These are phyloP conservation scores for Leishmania turanica DNA, from an alignment of 208 protist species.

Conservation along the genomic window DNA sequence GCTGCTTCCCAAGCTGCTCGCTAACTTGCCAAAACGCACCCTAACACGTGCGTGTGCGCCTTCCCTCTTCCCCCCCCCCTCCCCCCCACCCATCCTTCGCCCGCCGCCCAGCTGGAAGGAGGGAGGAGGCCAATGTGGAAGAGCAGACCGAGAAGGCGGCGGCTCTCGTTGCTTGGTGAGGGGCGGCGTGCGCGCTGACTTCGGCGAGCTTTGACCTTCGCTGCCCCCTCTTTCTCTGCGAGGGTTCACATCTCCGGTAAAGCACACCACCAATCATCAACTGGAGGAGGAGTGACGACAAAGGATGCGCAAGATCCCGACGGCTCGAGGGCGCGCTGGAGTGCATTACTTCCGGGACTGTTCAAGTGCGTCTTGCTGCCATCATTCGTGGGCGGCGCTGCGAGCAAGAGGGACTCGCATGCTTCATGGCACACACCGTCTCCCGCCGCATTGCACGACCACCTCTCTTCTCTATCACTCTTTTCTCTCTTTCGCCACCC, in stretches of 20 bases:
- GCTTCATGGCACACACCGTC: background rate
- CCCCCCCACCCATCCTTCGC: background rate
- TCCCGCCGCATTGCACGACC: background rate
- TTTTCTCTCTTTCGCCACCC: background rate
- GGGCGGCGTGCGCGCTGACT: background rate
- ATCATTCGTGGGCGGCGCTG: background rate
- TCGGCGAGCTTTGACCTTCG: background rate
- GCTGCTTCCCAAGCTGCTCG: background rate
- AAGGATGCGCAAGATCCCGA: background rate
- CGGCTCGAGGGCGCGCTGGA: background rate
- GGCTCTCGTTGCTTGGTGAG: background rate
- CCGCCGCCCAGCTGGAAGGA: background rate
- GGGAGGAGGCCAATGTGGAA: background rate
- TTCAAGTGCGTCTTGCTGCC: background rate
- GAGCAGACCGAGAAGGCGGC: background rate
- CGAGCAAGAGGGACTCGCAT: background rate
- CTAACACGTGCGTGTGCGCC: background rate
- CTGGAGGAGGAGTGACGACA: background rate
- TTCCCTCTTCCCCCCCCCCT: background rate
- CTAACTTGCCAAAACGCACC: background rate
- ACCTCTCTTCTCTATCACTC: background rate
- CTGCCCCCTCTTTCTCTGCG: background rate
- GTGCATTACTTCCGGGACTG: background rate
- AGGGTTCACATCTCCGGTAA: background rate
- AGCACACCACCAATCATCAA: background rate